These are phyloP conservation scores for Suhomyces panamericanus DNA, from an alignment of 1,139 yeast genomes.

Conservation along the genomic window DNA sequence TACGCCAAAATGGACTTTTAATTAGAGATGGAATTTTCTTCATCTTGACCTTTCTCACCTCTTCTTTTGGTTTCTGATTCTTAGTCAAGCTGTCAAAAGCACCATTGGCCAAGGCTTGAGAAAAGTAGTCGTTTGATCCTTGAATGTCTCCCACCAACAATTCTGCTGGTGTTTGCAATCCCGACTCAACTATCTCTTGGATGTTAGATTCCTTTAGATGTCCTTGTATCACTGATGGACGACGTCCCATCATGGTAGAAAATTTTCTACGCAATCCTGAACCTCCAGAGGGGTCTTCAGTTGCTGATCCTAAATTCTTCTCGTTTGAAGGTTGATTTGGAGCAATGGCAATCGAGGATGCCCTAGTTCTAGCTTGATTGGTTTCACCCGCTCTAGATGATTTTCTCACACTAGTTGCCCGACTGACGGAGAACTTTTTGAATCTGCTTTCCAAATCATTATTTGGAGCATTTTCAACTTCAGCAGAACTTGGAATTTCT, in stretches of 20 bases:
- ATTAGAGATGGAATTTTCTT: constrained; percentile 54
- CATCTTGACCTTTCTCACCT: constrained; percentile 34
- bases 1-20: constrained; percentile 79
- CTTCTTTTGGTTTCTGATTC: constrained; percentile 1
- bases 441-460: constrained; percentile 6
- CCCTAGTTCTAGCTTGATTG: constrained; percentile 5
- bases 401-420: constrained; percentile 9
- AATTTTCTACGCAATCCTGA: constrained; percentile 34
- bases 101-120: constrained; percentile 14
- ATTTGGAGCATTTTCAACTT: neutral
- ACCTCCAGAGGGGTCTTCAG: neutral
- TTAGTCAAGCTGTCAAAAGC: constrained; percentile 10
- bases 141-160: constrained; percentile 38
- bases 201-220: constrained; percentile 37
- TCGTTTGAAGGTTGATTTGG: constrained; percentile 1
- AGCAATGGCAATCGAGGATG: constrained; percentile 7
- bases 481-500: neutral
- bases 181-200: constrained; percentile 44
- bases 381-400: neutral
- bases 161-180: constrained; percentile 47
- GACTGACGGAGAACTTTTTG: constrained; percentile 17
- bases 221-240: constrained; percentile 46
- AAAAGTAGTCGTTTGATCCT: constrained; percentile 17
- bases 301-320: neutral
- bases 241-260: constrained; percentile 45